Conservation (phyloP, 2,329 filamentous ascomycete genomes). For the Cercospora sesami region DNA sequence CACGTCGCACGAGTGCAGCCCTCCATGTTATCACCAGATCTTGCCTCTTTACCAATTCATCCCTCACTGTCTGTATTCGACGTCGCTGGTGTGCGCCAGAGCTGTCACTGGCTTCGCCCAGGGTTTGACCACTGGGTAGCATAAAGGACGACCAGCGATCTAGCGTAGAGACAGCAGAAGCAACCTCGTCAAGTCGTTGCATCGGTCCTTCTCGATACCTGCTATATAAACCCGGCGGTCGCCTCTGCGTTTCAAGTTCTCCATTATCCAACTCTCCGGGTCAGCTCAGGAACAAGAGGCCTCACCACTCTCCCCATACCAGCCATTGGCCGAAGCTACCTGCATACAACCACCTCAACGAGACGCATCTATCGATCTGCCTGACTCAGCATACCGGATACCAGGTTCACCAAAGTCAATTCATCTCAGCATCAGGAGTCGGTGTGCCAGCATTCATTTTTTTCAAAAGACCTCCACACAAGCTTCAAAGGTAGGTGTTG, state of each 20-base stretch:
- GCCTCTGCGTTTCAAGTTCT: slow-evolving; percentile 29
- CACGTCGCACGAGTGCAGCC: slow-evolving; percentile 36
- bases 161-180: slow-evolving; percentile 24
- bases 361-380: slow-evolving; percentile 10
- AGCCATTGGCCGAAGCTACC: slow-evolving; percentile 18
- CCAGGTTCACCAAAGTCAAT: slow-evolving; percentile 8
- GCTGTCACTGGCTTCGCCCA: slow-evolving; percentile 38
- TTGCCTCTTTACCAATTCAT: slow-evolving; percentile 39
- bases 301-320: not conserved
- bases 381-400: slow-evolving; percentile 8
- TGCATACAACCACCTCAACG: slow-evolving; percentile 10
- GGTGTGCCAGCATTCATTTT: not conserved
- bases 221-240: slow-evolving; percentile 31
- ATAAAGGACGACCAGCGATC: slow-evolving; percentile 31
- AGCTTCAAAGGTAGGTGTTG: not conserved
- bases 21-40: slow-evolving; percentile 40
- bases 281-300: not conserved
- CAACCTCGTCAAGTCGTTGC: slow-evolving; percentile 26
- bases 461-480: not conserved
- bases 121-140: slow-evolving; percentile 28
- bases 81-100: slow-evolving; percentile 35
- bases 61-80: slow-evolving; percentile 34
- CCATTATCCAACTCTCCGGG: slow-evolving; percentile 23
- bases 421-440: not conserved
- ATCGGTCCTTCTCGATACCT: slow-evolving; percentile 16